Percentiles rank a stretch among this genome's conserved stretches.
Conservation (phyloP, 1,284 basidiomycete species). For the Stereum hirsutum region DNA sequence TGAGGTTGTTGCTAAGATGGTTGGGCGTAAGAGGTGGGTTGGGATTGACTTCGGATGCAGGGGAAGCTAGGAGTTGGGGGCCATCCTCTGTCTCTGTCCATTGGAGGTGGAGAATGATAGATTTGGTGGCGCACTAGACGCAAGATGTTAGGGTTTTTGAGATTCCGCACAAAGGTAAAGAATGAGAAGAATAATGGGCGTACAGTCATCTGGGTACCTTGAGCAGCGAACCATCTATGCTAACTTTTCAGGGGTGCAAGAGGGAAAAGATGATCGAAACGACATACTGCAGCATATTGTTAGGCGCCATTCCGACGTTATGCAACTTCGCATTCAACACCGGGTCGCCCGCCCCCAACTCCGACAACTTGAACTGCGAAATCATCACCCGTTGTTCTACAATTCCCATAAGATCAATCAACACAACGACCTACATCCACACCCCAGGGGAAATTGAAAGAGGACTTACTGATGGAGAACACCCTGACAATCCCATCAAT, state of each 20-base stretch:
- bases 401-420: slow-evolving; percentile 3
- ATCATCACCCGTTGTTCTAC: slow-evolving; percentile 78
- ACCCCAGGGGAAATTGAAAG: background rate
- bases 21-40: too few species aligned
- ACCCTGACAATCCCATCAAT: slow-evolving; percentile 88
- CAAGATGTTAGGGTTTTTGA: background rate
- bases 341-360: slow-evolving; percentile 65
- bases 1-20: too few species aligned
- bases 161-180: background rate
- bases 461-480: slow-evolving; percentile 73
- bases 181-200: slow-evolving; percentile 19
- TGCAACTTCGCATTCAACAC: slow-evolving; percentile 54
- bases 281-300: slow-evolving; percentile 72
- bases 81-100: slow-evolving; percentile 67
- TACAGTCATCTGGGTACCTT: slow-evolving; percentile 85
- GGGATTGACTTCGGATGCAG: slow-evolving; percentile 14
- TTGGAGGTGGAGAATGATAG: slow-evolving; percentile 78
- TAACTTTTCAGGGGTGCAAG: background rate
- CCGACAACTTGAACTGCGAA: slow-evolving; percentile 80
- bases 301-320: slow-evolving; percentile 68
- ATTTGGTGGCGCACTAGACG: slow-evolving; percentile 80
- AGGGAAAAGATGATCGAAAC: slow-evolving; percentile 1
- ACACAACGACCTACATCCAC: background rate
- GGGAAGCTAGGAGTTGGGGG: slow-evolving; percentile 10
- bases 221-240: slow-evolving; percentile 79